phyloP scores from a whole-genome alignment of 345 rosid species.

The Bretschneidera sinensis region DNA sequence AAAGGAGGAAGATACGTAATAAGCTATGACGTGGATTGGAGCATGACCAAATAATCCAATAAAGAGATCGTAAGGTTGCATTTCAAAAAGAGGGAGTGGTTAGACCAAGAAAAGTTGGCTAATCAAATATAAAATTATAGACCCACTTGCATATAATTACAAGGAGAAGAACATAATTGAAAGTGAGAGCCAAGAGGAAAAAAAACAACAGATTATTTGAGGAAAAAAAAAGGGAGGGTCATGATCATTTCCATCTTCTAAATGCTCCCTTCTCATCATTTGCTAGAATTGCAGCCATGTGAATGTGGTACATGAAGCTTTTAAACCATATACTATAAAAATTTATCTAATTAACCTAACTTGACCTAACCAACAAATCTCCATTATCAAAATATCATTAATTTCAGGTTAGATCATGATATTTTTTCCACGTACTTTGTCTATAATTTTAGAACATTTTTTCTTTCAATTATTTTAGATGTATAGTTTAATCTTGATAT shows the following conservation, averaged over 20 bases:
- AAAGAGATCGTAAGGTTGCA: neutral
- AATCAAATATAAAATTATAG: neutral
- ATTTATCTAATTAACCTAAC: neutral
- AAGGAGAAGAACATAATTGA: neutral
- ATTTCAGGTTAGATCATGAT: too few relatives aligned
- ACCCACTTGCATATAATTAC: neutral
- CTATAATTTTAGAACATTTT: too few relatives aligned
- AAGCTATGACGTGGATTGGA: too few relatives aligned
- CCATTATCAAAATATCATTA: too few relatives aligned
- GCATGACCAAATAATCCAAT: neutral
- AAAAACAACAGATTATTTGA: too few relatives aligned
- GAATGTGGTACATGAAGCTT: neutral
- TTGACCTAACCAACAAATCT: neutral
- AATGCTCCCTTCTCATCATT: neutral
- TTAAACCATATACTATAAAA: neutral
- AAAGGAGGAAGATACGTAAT: too few relatives aligned
- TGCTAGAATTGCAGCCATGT: neutral
- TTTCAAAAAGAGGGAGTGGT: too few relatives aligned
- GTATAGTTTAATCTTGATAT: too few relatives aligned
- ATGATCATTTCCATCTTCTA: neutral
- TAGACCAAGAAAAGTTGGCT: neutral
- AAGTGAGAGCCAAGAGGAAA: neutral
- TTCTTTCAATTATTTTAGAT: too few relatives aligned
- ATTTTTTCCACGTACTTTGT: too few relatives aligned
- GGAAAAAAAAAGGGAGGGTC: too few relatives aligned